These are phyloP conservation scores for Somion occarium DNA, from an alignment of 1,284 basidiomycete species.

Conservation along the genomic window DNA sequence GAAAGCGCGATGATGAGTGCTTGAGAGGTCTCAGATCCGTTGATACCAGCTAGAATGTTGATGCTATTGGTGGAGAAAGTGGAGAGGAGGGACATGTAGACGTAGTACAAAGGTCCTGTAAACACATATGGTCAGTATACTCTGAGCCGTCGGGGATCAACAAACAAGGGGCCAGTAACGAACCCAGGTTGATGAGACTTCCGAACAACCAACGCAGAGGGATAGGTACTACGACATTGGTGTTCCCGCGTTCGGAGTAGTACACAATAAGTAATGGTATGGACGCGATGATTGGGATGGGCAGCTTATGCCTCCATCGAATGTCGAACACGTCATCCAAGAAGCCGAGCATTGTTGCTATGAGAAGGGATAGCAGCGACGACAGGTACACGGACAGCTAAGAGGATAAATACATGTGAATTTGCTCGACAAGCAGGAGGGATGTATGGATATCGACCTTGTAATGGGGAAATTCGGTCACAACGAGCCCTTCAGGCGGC, in stretches of 20 bases:
- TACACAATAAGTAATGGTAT: constrained; percentile 96
- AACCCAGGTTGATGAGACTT: constrained; percentile 85
- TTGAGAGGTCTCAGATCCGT: constrained; percentile 94
- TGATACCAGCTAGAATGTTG: constrained; percentile 98
- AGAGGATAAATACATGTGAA: constrained; percentile 6
- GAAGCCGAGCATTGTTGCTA: constrained; percentile 93
- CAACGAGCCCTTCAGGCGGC: constrained; percentile 54
- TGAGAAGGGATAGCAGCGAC: constrained; percentile 84
- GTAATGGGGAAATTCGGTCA: constrained; percentile 80
- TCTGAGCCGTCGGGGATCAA: too few relatives aligned
- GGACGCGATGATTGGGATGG: constrained; percentile 93
- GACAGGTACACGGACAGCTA: constrained; percentile 92
- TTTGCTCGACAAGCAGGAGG: background rate
- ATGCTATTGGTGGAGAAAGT: constrained; percentile 98
- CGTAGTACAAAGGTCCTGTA: constrained; percentile 87
- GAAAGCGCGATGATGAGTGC: constrained; percentile 90
- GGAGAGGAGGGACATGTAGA: constrained; percentile 94
- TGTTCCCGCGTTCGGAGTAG: constrained; percentile 90
- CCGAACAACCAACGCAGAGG: constrained; percentile 70
- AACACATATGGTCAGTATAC: too few relatives aligned
- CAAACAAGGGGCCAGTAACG: too few relatives aligned
- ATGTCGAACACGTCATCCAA: constrained; percentile 99
- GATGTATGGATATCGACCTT: constrained; percentile 70
- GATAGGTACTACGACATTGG: constrained; percentile 92
- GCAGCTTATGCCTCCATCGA: constrained; percentile 96